A percentile compares a stretch with the other conserved stretches of the same genome.
Evolutionary conservation across 2,329 filamentous ascomycete species (phyloP).

Genomic region (Aureobasidium subglaciale): DNA sequence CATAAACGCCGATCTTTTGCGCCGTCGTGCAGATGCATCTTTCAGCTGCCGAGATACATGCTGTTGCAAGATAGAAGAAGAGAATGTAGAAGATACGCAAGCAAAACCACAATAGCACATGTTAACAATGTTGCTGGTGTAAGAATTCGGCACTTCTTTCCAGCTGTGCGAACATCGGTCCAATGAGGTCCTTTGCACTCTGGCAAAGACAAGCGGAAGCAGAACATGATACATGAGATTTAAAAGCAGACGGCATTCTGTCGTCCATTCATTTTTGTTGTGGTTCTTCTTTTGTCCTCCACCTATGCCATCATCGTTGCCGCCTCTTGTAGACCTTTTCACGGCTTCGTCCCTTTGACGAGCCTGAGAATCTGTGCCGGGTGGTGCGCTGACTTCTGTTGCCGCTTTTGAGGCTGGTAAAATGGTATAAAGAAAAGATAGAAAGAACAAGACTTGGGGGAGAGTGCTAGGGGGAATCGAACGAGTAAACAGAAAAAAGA

Average conservation of each 20-base stretch:
- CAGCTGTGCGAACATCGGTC: too few relatives aligned
- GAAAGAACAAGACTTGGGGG: conserved; percentile 1
- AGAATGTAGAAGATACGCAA: background rate
- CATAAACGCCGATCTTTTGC: background rate
- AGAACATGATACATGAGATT: background rate
- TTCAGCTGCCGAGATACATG: background rate
- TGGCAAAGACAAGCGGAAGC: background rate
- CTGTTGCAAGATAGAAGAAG: background rate
- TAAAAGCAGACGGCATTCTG: conserved; percentile 7
- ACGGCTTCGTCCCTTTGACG: background rate
- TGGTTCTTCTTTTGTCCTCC: conserved; percentile 5
- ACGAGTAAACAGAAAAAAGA: conserved; percentile 7
- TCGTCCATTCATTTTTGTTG: conserved; percentile 12
- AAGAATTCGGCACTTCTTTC: too few relatives aligned
- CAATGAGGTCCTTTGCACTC: too few relatives aligned
- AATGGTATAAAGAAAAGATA: conserved; percentile 12
- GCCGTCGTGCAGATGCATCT: background rate
- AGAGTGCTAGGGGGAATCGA: conserved; percentile 14
- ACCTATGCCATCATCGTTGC: conserved; percentile 4
- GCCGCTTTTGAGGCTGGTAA: conserved; percentile 7
- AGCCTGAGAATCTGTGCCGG: background rate
- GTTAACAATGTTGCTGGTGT: background rate
- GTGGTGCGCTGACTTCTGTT: conserved; percentile 4
- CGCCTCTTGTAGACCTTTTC: conserved; percentile 10
- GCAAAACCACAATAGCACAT: background rate